phyloP scores from a whole-genome alignment of 148 eudicot species.

The Vaccinium macrocarpon region DNA sequence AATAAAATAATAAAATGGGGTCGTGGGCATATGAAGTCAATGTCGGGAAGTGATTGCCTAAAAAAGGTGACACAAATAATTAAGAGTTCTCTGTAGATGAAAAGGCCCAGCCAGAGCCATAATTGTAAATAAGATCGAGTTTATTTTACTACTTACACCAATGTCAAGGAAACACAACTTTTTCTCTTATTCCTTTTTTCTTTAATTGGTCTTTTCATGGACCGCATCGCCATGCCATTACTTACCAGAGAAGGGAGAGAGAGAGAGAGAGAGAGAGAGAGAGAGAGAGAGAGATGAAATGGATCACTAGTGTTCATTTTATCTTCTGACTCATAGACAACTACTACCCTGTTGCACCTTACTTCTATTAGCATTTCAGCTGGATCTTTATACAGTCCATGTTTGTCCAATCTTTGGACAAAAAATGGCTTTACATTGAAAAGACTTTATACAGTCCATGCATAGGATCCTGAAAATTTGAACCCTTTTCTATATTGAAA shows the following conservation, averaged over 20 bases:
- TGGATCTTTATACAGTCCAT: neutral
- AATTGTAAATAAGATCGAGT: neutral
- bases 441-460: neutral
- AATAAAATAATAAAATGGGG: neutral
- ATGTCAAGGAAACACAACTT: neutral
- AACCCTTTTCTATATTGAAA: neutral
- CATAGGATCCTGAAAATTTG: neutral
- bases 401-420: neutral
- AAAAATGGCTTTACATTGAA: neutral
- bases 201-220: neutral
- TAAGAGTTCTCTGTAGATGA: neutral
- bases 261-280: neutral
- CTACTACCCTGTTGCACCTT: neutral
- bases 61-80: neutral
- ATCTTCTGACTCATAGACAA: neutral
- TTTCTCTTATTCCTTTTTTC: neutral
- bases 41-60: neutral
- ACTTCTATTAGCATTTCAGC: neutral
- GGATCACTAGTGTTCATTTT: neutral
- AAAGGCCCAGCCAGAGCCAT: neutral
- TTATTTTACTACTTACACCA: neutral
- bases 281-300: neutral
- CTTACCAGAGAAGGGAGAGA: neutral
- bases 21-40: neutral
- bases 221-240: neutral